Conservation (phyloP, 179 eudicot genomes). For the Beta macrorhiza region DNA sequence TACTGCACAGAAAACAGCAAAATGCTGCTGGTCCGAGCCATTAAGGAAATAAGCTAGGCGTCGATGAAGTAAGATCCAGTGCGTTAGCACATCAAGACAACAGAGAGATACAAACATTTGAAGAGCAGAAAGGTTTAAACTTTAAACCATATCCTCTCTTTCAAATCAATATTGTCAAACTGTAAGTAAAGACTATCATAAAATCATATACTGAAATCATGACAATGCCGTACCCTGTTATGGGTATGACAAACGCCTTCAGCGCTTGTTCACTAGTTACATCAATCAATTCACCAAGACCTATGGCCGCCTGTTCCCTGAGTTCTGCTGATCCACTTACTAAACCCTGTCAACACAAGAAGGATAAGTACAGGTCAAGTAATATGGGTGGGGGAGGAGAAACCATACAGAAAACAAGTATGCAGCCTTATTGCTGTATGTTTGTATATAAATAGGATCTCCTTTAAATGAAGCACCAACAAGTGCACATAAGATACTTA, state of each 20-base stretch:
- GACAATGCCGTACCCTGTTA: constrained; percentile 66
- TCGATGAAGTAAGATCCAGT: not conserved
- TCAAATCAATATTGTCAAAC: not conserved
- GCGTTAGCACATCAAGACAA: not conserved
- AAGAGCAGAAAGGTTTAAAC: not conserved
- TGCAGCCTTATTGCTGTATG: not conserved
- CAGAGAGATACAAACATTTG: not conserved
- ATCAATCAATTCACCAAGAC: constrained; percentile 97
- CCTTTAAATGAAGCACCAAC: not conserved
- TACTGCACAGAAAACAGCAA: not conserved
- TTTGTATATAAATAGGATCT: not conserved
- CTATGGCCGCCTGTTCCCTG: constrained; percentile 96
- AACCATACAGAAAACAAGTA: constrained; percentile 5
- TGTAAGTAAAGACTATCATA: not conserved
- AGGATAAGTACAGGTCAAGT: not conserved
- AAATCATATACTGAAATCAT: not conserved
- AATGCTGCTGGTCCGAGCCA: not conserved
- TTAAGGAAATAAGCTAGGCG: not conserved
- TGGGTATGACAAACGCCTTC: constrained; percentile 84
- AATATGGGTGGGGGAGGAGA: not conserved
- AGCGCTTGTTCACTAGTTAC: constrained; percentile 87
- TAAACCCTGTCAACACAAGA: constrained; percentile 56
- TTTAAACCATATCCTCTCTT: not conserved
- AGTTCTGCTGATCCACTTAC: constrained; percentile 95
- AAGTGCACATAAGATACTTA: not conserved